These are phyloP conservation scores for Aspergillus diversus DNA, from an alignment of 495 filamentous ascomycete species.

Conservation along the genomic window DNA sequence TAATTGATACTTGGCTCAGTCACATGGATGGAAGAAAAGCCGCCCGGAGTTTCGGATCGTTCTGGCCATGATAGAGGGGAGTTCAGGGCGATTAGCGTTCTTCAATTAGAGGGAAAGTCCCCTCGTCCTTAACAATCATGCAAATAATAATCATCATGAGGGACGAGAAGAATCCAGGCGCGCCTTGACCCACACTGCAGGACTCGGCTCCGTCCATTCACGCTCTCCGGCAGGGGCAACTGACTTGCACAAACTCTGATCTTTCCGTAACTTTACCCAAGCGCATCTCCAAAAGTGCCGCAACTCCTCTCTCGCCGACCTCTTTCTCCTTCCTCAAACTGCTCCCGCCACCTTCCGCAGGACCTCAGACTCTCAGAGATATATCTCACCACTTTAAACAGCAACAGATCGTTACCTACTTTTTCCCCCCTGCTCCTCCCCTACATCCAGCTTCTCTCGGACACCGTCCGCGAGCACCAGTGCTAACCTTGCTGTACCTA, in stretches of 20 bases:
- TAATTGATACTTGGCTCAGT: neutral
- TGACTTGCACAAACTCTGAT: slow-evolving; percentile 25
- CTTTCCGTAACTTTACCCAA: slow-evolving; percentile 15
- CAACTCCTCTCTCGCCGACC: slow-evolving; percentile 2
- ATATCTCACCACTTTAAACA: too few species aligned
- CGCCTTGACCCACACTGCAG: slow-evolving; percentile 19
- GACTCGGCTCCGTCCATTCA: slow-evolving; percentile 16
- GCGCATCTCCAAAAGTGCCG: slow-evolving; percentile 4
- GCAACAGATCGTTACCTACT: neutral
- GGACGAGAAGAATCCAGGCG: slow-evolving; percentile 15
- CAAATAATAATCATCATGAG: slow-evolving; percentile 10
- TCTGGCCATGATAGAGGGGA: slow-evolving; percentile 12
- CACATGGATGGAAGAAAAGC: slow-evolving; percentile 17
- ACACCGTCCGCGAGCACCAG: neutral
- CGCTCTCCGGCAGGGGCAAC: neutral
- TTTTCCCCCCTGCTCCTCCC: neutral
- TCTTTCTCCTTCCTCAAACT: slow-evolving; percentile 4
- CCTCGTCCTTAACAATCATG: neutral
- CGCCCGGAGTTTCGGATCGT: neutral
- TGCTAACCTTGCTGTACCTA: neutral
- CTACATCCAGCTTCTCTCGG: neutral
- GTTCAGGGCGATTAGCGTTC: slow-evolving; percentile 5
- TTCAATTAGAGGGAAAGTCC: neutral
- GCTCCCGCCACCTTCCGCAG: neutral
- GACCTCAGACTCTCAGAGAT: too few species aligned